These are phyloP conservation scores for Aspergillus awamori DNA, from an alignment of 2,329 filamentous ascomycete genomes.

Conservation along the genomic window DNA sequence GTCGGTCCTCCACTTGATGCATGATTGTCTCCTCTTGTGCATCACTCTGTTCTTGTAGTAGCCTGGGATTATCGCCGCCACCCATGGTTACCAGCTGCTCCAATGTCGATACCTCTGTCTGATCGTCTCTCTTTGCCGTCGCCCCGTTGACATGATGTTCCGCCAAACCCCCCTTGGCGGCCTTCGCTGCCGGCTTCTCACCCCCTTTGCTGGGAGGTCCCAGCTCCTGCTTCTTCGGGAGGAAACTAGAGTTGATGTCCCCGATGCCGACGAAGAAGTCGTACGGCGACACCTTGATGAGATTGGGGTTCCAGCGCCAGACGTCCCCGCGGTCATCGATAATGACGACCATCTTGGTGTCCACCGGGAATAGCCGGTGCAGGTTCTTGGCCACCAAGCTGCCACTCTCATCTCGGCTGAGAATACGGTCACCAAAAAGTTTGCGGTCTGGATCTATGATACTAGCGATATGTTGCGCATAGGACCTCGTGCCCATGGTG, in stretches of 20 bases:
- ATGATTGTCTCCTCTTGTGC: constrained; percentile 86
- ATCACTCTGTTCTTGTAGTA: constrained; percentile 74
- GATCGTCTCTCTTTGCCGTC: constrained; percentile 26
- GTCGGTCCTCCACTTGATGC: constrained; percentile 85
- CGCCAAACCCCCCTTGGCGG: constrained; percentile 25
- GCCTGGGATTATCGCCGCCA: constrained; percentile 66
- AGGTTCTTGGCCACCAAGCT: constrained; percentile 89
- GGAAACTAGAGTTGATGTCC: constrained; percentile 96
- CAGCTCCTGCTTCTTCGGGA: constrained; percentile 71
- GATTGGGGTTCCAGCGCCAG: constrained; percentile 89
- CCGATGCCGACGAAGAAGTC: constrained; percentile 98
- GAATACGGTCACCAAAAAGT: constrained; percentile 90
- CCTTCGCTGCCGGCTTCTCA: constrained; percentile 31
- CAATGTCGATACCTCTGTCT: constrained; percentile 58
- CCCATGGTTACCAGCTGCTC: constrained; percentile 78
- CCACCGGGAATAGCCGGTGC: constrained; percentile 88
- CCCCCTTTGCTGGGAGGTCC: constrained; percentile 50
- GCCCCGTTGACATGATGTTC: constrained; percentile 39
- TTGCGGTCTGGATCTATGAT: constrained; percentile 89
- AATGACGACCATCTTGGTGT: constrained; percentile 98
- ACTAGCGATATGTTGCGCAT: constrained; percentile 85
- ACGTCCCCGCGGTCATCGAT: constrained; percentile 97
- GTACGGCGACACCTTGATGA: constrained; percentile 93
- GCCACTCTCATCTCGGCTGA: constrained; percentile 95
- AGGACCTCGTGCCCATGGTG: constrained; percentile 98